Conservation (phyloP, 2,329 filamentous ascomycete species). For the Xylariaceae sp. region DNA sequence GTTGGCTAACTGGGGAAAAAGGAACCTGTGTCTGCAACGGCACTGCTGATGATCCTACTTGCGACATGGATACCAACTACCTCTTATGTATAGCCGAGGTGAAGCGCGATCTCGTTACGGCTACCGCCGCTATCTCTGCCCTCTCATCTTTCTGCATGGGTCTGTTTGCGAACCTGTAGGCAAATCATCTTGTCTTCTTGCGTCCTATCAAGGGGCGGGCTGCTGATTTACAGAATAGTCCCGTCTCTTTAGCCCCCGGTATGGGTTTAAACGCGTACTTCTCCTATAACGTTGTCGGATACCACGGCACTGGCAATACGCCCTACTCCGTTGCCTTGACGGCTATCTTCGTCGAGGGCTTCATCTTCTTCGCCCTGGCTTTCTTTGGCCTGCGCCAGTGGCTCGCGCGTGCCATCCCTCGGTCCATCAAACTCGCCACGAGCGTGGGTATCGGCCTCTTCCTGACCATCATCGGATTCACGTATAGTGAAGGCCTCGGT, state of each 20-base stretch:
- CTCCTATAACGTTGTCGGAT: constrained; percentile 74
- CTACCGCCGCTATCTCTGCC: constrained; percentile 81
- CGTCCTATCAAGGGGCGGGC: constrained; percentile 10
- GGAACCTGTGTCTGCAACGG: constrained; percentile 77
- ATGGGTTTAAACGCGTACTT: constrained; percentile 91
- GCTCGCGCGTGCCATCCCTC: constrained; percentile 82
- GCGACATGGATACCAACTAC: constrained; percentile 63
- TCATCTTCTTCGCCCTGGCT: constrained; percentile 81
- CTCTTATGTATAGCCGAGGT: constrained; percentile 66
- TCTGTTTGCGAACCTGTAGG: constrained; percentile 75
- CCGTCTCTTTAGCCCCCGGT: constrained; percentile 73
- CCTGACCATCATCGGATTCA: constrained; percentile 75
- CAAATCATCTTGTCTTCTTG: constrained; percentile 15
- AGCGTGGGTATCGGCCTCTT: constrained; percentile 87
- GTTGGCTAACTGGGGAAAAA: constrained; percentile 63
- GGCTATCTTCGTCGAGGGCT: constrained; percentile 87
- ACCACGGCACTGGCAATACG: constrained; percentile 74
- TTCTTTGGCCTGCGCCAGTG: constrained; percentile 84
- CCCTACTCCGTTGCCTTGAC: constrained; percentile 79
- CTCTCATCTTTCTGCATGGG: constrained; percentile 85
- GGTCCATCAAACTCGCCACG: constrained; percentile 85
- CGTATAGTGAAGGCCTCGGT: constrained; percentile 83
- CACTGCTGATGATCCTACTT: constrained; percentile 57
- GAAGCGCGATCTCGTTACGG: constrained; percentile 81
- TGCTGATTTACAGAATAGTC: constrained; percentile 44